A percentile compares a stretch with the other conserved stretches of the same genome.
Conservation (phyloP, 208 protist genomes). For the Crithidia mellificae region DNA sequence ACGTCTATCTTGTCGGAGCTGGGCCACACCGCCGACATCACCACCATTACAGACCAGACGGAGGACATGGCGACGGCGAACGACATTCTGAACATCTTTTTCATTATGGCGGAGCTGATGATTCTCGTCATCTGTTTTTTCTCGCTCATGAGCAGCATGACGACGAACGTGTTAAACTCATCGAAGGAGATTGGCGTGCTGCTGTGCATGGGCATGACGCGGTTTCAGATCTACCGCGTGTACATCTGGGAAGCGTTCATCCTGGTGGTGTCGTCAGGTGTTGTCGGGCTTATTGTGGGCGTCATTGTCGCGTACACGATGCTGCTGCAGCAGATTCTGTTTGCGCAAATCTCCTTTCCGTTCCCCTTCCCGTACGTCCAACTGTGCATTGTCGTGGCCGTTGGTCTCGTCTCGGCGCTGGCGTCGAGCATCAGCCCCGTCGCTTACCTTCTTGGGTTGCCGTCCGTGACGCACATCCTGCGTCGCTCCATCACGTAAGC, state of each 20-base stretch:
- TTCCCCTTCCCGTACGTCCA: conserved; percentile 91
- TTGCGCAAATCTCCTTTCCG: conserved; percentile 89
- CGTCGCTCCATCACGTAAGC: conserved; percentile 36
- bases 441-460: conserved; percentile 42
- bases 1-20: not conserved
- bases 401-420: conserved; percentile 55
- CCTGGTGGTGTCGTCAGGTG: conserved; percentile 86
- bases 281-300: conserved; percentile 92
- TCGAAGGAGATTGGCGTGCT: conserved; percentile 96
- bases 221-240: conserved; percentile 81
- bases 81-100: conserved; percentile 89
- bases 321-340: conserved; percentile 87
- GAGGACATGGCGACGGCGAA: conserved; percentile 43
- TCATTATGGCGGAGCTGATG: conserved; percentile 86
- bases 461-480: conserved; percentile 75
- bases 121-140: conserved; percentile 95
- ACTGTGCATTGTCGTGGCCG: conserved; percentile 51
- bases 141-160: conserved; percentile 91
- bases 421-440: conserved; percentile 65
- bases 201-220: conserved; percentile 86
- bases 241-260: conserved; percentile 97
- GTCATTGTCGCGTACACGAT: conserved; percentile 89
- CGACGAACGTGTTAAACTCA: conserved; percentile 92
- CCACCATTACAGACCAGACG: conserved; percentile 27
- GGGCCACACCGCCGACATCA: conserved; percentile 7